These are phyloP conservation scores for Pisolithus marmoratus DNA, from an alignment of 768 basidiomycete genomes.

Conservation along the genomic window DNA sequence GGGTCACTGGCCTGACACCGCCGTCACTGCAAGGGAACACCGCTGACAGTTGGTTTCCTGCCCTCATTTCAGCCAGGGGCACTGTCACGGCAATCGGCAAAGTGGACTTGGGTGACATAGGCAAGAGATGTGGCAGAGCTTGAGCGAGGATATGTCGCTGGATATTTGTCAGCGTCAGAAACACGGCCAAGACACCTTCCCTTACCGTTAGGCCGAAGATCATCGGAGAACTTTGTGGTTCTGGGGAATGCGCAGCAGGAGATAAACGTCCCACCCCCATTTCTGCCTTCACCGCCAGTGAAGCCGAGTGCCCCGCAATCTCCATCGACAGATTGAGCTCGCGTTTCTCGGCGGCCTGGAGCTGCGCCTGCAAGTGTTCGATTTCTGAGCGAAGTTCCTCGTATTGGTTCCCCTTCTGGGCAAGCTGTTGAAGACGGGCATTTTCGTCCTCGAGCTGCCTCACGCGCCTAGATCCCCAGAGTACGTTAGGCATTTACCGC, in stretches of 20 bases:
- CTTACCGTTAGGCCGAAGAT: slow-evolving; percentile 67
- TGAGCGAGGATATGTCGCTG: slow-evolving; percentile 66
- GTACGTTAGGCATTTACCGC: background rate
- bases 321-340: slow-evolving; percentile 62
- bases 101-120: slow-evolving; percentile 54
- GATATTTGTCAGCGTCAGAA: slow-evolving; percentile 11
- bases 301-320: slow-evolving; percentile 38
- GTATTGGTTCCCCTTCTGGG: slow-evolving; percentile 38
- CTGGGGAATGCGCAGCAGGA: slow-evolving; percentile 37
- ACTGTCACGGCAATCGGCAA: slow-evolving; percentile 53
- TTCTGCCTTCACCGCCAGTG: slow-evolving; percentile 51
- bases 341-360: slow-evolving; percentile 60
- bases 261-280: slow-evolving; percentile 43
- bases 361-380: slow-evolving; percentile 59
- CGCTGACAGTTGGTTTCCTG: slow-evolving; percentile 36
- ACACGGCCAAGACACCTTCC: background rate
- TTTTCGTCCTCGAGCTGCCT: slow-evolving; percentile 83
- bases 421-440: slow-evolving; percentile 57
- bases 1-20: background rate
- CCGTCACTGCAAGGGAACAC: slow-evolving; percentile 38
- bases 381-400: slow-evolving; percentile 50
- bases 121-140: slow-evolving; percentile 68
- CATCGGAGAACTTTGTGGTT: slow-evolving; percentile 38
- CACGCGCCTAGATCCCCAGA: slow-evolving; percentile 53
- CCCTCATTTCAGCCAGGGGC: slow-evolving; percentile 35